Base-by-base conservation (phyloP, 2,329 filamentous ascomycete genomes). In the Atkinsonella hypoxylon region DNA sequence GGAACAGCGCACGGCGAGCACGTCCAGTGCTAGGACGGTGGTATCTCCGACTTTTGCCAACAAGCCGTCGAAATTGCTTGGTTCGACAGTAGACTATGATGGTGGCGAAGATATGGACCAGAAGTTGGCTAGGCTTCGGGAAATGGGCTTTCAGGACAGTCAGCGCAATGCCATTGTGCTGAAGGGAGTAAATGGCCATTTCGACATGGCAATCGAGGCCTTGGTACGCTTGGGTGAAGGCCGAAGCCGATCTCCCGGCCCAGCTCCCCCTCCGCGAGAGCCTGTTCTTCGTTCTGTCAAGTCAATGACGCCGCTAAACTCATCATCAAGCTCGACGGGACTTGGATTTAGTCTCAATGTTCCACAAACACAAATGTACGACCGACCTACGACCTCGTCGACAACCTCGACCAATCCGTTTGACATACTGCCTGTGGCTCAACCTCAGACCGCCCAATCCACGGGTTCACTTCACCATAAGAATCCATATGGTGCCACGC, bases 101-200 rank as follows among this genome's bases (percentile, higher is more conserved):
- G 67, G 61, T 20, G 57, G 63, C 45, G 75, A 85, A 57, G 81
- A 82, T 52, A 76, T 83, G 50, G 88, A 94, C 42, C 75, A 77
- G 47, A 97, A 97, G 65, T 68, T 97, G 63, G 73, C 75, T 3
- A 82, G 81, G 48, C 70, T 98, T 51, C 79, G 82, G 50, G 89
- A 96, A 51, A 95, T 97, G 89, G 93, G 93, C 0, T 98, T 98
- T 60, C 73, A 72, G 4, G 89, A 98, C 62, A 82, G 85, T 41
- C 87, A 85, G 58, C 81, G 86, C 53, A 97, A 96, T 61, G 75
- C 81, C 4, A 81, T 85, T 48, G 82, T 96, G 26, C 70, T 98
- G 17, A 90, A 89, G 63, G 85, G 86, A 3, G 76, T 94, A 31
- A 83, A 85, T 61, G 90, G 91, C 4, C 90, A 93, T 61, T 63